Base-by-base conservation (phyloP, 768 basidiomycete species). In the Macrolepiota dolichaula region DNA sequence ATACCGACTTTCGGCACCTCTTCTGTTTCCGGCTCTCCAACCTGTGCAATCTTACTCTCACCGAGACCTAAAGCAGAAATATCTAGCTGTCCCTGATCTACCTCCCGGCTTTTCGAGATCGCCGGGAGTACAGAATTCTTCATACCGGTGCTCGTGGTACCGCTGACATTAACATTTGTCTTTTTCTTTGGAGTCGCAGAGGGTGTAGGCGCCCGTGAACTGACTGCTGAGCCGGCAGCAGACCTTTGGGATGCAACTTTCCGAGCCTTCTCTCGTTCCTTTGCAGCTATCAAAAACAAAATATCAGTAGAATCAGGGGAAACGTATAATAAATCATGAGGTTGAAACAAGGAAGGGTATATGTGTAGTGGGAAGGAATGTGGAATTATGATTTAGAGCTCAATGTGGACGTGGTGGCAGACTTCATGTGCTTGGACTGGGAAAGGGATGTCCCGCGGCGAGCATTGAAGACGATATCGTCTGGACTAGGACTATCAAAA, bases 401-500 rank as follows among this genome's bases (percentile, higher is more conserved):
- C 44, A 55, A 55, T 25, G 64, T 42, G 19, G 66, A 61, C 24
- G 65, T 50, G 63, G 66, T 66, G 63, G 61, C 19, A 46, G 73
- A 66, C 35, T 67, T 64, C 25, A 68, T 6, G 7, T 62, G 35
- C 11, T 61, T 64, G 36, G 67, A 53, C 44, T 65, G 63, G 5
- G 62, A 63, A 35, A 70, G 64, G 46, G 63, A 75, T 3, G 94
- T 91, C 50, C 91, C 91, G 56, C 83, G 86, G 52, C 94, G 85
- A 57, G 94, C 92, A 65, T 85, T 85, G 67, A 91, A 77, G 9
- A 98, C 86, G 64, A 92, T 74, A 68, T 98, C 96, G 66, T 98
- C 96, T 22, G 96, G 96, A 72, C 95, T 97, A 37, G 92, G 92
- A 24, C 80, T 82, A 63, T 94, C 86, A 68, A 95, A 94, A 10